A percentile compares a stretch with the other conserved stretches of the same genome.
Evolutionary conservation across 139 green algal species (phyloP).

Genomic region (Raphidocelis subcapitata): DNA sequence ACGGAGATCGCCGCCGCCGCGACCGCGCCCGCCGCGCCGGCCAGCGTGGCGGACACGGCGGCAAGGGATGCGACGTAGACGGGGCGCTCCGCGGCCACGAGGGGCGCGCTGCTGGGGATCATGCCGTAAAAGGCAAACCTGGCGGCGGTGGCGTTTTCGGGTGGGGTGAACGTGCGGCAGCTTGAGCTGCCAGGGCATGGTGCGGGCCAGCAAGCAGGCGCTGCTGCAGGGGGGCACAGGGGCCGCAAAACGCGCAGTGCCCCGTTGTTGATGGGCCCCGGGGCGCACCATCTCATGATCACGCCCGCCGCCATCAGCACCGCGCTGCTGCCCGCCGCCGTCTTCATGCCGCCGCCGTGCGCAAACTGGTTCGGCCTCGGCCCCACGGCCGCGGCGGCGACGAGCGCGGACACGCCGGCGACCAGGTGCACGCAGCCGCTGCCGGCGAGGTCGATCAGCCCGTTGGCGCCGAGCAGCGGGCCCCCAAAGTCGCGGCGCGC

Average conservation of each 20-base stretch:
- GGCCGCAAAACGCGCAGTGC: too few species aligned
- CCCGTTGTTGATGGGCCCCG: too few species aligned
- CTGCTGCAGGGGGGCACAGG: too few species aligned
- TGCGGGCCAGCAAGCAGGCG: too few species aligned
- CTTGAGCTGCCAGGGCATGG: too few species aligned
- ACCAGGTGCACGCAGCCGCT: conserved; percentile 56
- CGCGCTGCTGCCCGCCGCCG: conserved; percentile 50
- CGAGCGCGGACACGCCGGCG: conserved; percentile 74
- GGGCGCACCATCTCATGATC: conserved; percentile 64
- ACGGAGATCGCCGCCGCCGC: conserved; percentile 53
- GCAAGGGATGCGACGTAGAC: conserved; percentile 36
- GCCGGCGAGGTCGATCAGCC: conserved; percentile 38
- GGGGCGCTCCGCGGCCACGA: conserved; percentile 33
- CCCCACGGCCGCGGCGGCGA: conserved; percentile 36
- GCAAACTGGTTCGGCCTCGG: too few species aligned
- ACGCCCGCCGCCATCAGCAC: conserved; percentile 59
- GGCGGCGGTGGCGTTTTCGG: too few species aligned
- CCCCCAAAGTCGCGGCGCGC: too few species aligned
- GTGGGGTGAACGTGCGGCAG: too few species aligned
- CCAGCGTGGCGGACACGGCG: conserved; percentile 74
- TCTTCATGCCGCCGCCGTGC: conserved; percentile 46
- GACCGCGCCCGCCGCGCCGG: conserved; percentile 53
- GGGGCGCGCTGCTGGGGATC: conserved; percentile 61
- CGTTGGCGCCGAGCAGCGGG: background rate
- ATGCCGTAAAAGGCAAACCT: conserved; percentile 84